These are phyloP conservation scores for Cyberlindnera veronae DNA, from an alignment of 805 yeast species.

Conservation along the genomic window DNA sequence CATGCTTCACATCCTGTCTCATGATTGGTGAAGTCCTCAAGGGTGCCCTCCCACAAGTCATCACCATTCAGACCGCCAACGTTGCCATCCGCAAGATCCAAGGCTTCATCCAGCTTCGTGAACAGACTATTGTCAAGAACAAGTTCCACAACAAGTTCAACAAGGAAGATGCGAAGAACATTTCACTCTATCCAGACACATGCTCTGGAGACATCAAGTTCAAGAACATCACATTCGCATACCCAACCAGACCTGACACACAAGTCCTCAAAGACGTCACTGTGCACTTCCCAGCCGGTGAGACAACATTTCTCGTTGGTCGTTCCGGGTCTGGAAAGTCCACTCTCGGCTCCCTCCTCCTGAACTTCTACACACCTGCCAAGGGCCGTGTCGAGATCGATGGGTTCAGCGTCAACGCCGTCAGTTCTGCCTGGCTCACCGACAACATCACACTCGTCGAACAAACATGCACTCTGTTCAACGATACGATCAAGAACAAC, in stretches of 20 bases:
- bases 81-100: slow-evolving; percentile 58
- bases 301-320: slow-evolving; percentile 70
- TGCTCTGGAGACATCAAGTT: slow-evolving; percentile 53
- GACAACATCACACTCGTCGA: slow-evolving; percentile 69
- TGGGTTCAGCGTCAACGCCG: slow-evolving; percentile 40
- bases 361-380: slow-evolving; percentile 50
- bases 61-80: slow-evolving; percentile 64
- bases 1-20: slow-evolving; percentile 81
- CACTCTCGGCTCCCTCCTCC: slow-evolving; percentile 60
- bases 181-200: slow-evolving; percentile 22
- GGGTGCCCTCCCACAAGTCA: slow-evolving; percentile 51
- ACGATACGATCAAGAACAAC: slow-evolving; percentile 60
- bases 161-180: slow-evolving; percentile 14
- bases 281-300: slow-evolving; percentile 42
- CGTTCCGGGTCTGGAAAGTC: slow-evolving; percentile 94
- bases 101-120: slow-evolving; percentile 32
- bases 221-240: slow-evolving; percentile 55
- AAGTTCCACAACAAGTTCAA: slow-evolving; percentile 11
- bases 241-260: slow-evolving; percentile 51
- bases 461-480: slow-evolving; percentile 65
- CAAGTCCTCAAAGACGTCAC: slow-evolving; percentile 46
- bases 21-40: slow-evolving; percentile 62
- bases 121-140: slow-evolving; percentile 8
- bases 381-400: slow-evolving; percentile 60
- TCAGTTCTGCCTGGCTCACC: slow-evolving; percentile 51